Conservation (phyloP, 371 early-diverging fungal species). For the Apophysomyces elegans region DNA sequence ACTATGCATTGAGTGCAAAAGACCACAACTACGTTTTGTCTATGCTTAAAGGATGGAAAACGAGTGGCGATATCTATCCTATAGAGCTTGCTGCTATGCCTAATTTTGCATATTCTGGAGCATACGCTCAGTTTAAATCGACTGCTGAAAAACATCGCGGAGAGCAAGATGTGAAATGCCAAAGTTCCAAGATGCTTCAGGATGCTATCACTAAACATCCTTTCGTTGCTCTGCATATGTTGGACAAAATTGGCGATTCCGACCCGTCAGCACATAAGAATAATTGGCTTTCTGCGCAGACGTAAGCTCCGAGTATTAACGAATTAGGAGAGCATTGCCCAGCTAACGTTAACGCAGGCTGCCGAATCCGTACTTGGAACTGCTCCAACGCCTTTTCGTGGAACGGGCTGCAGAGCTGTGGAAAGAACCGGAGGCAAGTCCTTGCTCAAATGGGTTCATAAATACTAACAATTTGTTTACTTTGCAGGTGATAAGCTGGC, state of each 20-base stretch:
- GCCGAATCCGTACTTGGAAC: constrained; percentile 36
- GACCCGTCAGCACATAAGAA: constrained; percentile 17
- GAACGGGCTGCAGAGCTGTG: constrained; percentile 67
- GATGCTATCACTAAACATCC: constrained; percentile 64
- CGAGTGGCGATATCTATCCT: constrained; percentile 41
- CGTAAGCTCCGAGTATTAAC: constrained; percentile 1
- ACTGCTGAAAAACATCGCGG: constrained; percentile 38
- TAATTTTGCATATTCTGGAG: constrained; percentile 79
- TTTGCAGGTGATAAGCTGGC: constrained; percentile 50
- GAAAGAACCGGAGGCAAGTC: constrained; percentile 72
- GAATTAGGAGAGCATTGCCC: neutral
- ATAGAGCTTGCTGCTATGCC: constrained; percentile 58
- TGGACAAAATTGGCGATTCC: constrained; percentile 42
- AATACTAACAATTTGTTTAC: neutral
- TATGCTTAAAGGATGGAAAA: constrained; percentile 48
- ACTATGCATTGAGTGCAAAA: constrained; percentile 78
- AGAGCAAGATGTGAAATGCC: constrained; percentile 18
- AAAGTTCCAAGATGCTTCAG: constrained; percentile 61
- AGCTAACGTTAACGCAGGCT: constrained; percentile 13
- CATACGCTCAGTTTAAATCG: constrained; percentile 75
- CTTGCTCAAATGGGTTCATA: neutral
- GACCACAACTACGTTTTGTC: constrained; percentile 72
- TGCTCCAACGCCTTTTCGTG: constrained; percentile 61
- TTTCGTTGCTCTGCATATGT: constrained; percentile 31
- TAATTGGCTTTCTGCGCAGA: constrained; percentile 12